Conservation (phyloP, 2,329 filamentous ascomycete species). For the Cytospora piceae region DNA sequence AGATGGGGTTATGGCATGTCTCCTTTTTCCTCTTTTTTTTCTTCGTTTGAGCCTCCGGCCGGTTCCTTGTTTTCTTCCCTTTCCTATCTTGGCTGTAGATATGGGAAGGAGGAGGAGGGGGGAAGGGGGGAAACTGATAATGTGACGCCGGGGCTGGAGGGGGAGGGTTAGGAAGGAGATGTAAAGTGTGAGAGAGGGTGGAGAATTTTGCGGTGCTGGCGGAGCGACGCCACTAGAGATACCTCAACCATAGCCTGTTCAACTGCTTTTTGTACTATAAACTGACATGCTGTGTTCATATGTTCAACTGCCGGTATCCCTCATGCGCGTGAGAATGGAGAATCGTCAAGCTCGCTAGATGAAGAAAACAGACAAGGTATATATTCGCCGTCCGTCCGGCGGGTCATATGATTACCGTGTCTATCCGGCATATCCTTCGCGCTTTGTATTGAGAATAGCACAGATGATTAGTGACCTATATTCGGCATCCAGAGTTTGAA, state of each 20-base stretch:
- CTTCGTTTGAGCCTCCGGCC: conserved; percentile 31
- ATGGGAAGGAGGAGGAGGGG: conserved; percentile 26
- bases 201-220: conserved; percentile 25
- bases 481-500: background rate
- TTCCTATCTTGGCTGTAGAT: conserved; percentile 35
- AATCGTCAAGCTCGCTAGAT: background rate
- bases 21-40: conserved; percentile 37
- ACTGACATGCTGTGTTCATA: conserved; percentile 17
- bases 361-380: background rate
- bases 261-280: conserved; percentile 31
- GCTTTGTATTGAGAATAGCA: background rate
- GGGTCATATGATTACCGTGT: background rate
- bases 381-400: background rate
- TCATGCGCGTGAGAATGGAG: background rate
- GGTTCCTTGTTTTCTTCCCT: conserved; percentile 32
- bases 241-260: conserved; percentile 32
- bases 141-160: conserved; percentile 21
- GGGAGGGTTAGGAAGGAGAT: background rate
- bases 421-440: background rate
- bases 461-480: background rate
- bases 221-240: conserved; percentile 30
- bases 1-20: conserved; percentile 38
- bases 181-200: conserved; percentile 10
- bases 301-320: background rate
- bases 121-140: conserved; percentile 28